Conservation (phyloP, 2,329 filamentous ascomycete genomes). For the Rutstroemia sp. region DNA sequence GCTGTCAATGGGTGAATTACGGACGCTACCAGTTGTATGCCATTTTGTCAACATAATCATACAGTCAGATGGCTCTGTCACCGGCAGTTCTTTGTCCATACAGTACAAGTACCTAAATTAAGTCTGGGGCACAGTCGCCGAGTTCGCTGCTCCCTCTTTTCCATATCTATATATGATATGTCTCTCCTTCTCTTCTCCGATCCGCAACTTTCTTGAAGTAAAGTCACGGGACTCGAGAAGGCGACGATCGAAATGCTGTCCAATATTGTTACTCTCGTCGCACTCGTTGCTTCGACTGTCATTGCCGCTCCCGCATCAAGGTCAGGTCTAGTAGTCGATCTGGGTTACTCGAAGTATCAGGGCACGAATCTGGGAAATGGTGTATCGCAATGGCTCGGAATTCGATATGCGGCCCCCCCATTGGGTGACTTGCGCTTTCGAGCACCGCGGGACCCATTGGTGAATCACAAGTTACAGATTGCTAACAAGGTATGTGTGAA, state of each 20-base stretch:
- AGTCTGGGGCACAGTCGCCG: too few relatives aligned
- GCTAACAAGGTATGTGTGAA: conserved; percentile 22
- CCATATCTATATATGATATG: too few relatives aligned
- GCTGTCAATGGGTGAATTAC: too few relatives aligned
- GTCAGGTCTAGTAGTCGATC: conserved; percentile 36
- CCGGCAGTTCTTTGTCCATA: too few relatives aligned
- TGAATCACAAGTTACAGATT: conserved; percentile 14
- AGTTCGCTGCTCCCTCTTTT: too few relatives aligned
- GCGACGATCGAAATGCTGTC: background rate
- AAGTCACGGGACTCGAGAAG: background rate
- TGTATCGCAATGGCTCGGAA: conserved; percentile 64
- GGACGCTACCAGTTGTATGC: too few relatives aligned
- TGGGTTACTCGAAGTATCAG: conserved; percentile 60
- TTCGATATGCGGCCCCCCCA: conserved; percentile 67
- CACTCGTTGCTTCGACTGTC: background rate
- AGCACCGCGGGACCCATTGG: conserved; percentile 55
- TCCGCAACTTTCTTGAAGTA: too few relatives aligned
- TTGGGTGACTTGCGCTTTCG: conserved; percentile 58
- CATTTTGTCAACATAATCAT: too few relatives aligned
- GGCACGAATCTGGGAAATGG: conserved; percentile 49
- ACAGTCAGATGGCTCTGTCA: too few relatives aligned
- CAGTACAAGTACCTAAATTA: too few relatives aligned
- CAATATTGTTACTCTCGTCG: background rate
- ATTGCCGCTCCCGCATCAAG: background rate
- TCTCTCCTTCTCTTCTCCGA: too few relatives aligned